Conservation (phyloP, 805 yeast genomes). For the Yamadazyma olivae region DNA sequence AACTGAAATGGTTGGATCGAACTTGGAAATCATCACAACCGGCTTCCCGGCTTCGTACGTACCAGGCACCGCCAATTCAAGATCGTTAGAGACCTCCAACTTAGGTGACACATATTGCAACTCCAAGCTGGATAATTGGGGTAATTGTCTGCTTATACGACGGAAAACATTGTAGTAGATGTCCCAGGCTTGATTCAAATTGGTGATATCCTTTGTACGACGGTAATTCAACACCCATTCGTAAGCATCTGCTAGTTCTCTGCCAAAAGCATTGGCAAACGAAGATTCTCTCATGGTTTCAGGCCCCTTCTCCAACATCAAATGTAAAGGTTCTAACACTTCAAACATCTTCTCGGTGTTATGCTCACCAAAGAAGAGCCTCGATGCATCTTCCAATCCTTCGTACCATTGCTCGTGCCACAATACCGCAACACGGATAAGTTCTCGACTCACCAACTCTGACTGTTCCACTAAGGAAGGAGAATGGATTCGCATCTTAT, state of each 20-base stretch:
- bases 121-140: constrained; percentile 81
- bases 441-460: constrained; percentile 88
- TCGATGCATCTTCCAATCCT: constrained; percentile 94
- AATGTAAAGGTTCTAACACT: constrained; percentile 85
- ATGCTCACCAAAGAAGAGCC: constrained; percentile 90
- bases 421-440: constrained; percentile 89
- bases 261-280: constrained; percentile 88
- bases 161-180: constrained; percentile 91
- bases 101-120: constrained; percentile 93
- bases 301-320: constrained; percentile 80
- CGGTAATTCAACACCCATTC: constrained; percentile 90
- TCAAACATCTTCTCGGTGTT: constrained; percentile 93
- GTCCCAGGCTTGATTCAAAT: constrained; percentile 97
- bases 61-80: constrained; percentile 92
- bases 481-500: constrained; percentile 87
- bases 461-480: constrained; percentile 86
- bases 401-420: constrained; percentile 99
- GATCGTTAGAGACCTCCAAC: constrained; percentile 68
- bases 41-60: constrained; percentile 85
- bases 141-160: constrained; percentile 82
- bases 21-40: constrained; percentile 63
- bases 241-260: constrained; percentile 87
- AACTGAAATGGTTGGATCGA: constrained; percentile 82
- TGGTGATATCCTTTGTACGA: constrained; percentile 80
- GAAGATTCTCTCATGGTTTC: constrained; percentile 91